Base-by-base conservation (phyloP, 2,329 filamentous ascomycete genomes). In the Colletotrichum tanaceti region DNA sequence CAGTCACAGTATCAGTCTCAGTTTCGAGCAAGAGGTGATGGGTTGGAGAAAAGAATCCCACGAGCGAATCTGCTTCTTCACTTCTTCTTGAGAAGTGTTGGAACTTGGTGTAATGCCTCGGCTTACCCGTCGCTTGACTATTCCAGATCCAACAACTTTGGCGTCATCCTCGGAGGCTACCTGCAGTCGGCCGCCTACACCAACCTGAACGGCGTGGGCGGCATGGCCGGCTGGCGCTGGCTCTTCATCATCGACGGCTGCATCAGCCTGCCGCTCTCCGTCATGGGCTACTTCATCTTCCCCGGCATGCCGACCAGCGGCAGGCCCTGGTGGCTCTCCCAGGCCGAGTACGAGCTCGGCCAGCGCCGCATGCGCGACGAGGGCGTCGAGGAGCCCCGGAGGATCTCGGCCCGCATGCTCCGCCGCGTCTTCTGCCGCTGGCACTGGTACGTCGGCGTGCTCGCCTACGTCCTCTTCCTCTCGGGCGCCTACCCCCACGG, bases 231-330 rank as follows among this genome's bases (percentile, higher is more conserved):
- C 0, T 87, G 84, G 84, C 75, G 79, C 54, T 85, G 80, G 84
- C 75, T 87, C 0, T 88, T 87, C 58, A 82, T 87, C 13, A 86
- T 88, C 32, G 85, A 87, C 60, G 86, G 85, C 0, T 79, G 86
- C 38, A 87, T 87, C 72, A 85, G 83, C 0, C 77, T 87, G 2
- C 85, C 85, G 0, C 80, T 88, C 11, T 82, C 84, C 0, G 63
- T 87, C 2, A 79, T 83, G 6, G 85, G 86, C 0, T 86, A 81
- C 68, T 63, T 86, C 7, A 80, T 87, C 3, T 76, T 75, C 59
- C 81, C 81, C 0, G 81, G 80, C 0, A 77, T 82, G 18, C 79
- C 79, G 0, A 75, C 78, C 16, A 79, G 79, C 3, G 76, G 77
- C 5, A 77, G 75, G 38, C 77, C 80, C 0, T 77, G 77, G 46